phyloP scores from a whole-genome alignment of 805 yeast species.

The Monosporozyma yasuniensis region DNA sequence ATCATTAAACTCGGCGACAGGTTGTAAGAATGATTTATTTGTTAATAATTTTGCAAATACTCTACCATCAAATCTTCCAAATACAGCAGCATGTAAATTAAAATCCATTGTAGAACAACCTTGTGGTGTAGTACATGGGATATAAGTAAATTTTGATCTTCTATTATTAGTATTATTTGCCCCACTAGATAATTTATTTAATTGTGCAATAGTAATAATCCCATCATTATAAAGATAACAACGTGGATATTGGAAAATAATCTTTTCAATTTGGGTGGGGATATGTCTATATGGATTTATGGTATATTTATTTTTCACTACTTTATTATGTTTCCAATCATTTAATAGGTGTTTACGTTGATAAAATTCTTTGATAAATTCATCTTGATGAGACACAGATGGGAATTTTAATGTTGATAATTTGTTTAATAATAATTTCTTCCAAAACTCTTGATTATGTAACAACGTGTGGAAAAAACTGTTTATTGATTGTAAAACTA shows the following conservation, averaged over 20 bases:
- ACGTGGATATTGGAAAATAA: conserved; percentile 29
- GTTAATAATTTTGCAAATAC: conserved; percentile 28
- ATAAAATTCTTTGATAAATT: conserved; percentile 31
- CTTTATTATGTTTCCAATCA: conserved; percentile 31
- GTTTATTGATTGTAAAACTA: conserved; percentile 28
- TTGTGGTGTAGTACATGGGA: conserved; percentile 32
- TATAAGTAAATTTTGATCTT: conserved; percentile 26
- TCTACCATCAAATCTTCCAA: conserved; percentile 32
- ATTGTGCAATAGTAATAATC: conserved; percentile 26
- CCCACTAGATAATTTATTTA: conserved; percentile 7
- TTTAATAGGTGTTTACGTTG: conserved; percentile 23
- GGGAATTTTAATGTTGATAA: conserved; percentile 30
- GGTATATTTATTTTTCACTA: conserved; percentile 27
- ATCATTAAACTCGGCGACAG: conserved; percentile 25
- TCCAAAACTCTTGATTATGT: conserved; percentile 37
- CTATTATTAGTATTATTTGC: conserved; percentile 7
- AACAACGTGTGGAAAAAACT: conserved; percentile 23
- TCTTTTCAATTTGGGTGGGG: conserved; percentile 22
- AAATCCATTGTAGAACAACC: conserved; percentile 32
- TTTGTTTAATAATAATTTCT: conserved; percentile 28
- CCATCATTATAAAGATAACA: conserved; percentile 31
- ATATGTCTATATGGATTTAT: conserved; percentile 15
- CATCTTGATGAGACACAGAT: conserved; percentile 29
- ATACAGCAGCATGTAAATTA: conserved; percentile 27
- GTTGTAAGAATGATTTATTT: conserved; percentile 28